Evolutionary conservation across 2,329 filamentous ascomycete genomes (phyloP).

Genomic region (Aspergillus vadensis): DNA sequence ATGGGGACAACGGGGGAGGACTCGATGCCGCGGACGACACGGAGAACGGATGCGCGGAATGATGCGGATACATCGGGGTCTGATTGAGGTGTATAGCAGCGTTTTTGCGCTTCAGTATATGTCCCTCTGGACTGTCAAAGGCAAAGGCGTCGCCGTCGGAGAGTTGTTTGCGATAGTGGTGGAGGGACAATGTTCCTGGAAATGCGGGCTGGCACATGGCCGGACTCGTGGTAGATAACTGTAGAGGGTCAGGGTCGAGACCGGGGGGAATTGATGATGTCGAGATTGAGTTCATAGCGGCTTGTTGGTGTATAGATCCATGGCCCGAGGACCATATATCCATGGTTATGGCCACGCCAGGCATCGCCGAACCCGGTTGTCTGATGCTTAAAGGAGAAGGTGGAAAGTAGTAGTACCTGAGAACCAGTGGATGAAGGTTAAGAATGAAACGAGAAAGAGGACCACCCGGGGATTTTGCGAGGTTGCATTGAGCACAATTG

Average conservation of each 20-base stretch:
- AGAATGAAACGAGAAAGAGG: background rate
- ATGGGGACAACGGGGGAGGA: constrained; percentile 41
- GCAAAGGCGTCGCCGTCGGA: constrained; percentile 29
- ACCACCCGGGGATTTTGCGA: background rate
- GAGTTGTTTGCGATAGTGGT: constrained; percentile 41
- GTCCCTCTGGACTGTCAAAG: constrained; percentile 29
- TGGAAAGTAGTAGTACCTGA: background rate
- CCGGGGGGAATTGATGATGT: constrained; percentile 5
- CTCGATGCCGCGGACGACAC: constrained; percentile 36
- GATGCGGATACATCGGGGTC: constrained; percentile 19
- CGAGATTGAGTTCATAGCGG: constrained; percentile 5
- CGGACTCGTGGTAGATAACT: constrained; percentile 11
- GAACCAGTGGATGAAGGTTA: background rate
- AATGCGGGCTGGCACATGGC: constrained; percentile 10
- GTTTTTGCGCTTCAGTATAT: constrained; percentile 37
- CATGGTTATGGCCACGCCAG: constrained; percentile 8
- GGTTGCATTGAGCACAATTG: constrained; percentile 2
- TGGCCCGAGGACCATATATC: constrained; percentile 11
- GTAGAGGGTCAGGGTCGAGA: constrained; percentile 8
- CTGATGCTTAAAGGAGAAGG: background rate
- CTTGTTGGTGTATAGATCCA: constrained; percentile 9
- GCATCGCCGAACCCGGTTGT: constrained; percentile 1
- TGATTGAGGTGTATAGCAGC: constrained; percentile 37
- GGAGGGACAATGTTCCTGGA: constrained; percentile 29
- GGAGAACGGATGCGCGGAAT: constrained; percentile 27